Percentiles rank a stretch among this genome's conserved stretches.
Evolutionary conservation across 257 asterid genomes (phyloP).

Genomic region (Anisodus tanguticus): DNA sequence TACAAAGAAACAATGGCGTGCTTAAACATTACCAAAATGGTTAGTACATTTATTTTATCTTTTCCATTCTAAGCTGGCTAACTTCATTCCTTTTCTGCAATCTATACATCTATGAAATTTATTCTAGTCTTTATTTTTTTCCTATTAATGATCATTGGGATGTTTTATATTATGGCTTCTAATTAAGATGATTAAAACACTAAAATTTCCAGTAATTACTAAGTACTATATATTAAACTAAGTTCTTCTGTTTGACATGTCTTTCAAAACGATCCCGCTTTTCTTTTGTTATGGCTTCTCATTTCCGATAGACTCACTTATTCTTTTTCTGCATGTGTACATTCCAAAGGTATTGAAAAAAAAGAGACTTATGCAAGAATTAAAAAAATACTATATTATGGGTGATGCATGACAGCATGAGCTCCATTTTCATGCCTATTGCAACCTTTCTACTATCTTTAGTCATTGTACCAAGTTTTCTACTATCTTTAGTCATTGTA

Average conservation of each 20-base stretch:
- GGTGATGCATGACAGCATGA: background rate
- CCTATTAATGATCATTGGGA: background rate
- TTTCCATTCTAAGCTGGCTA: conserved; percentile 11
- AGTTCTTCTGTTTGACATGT: background rate
- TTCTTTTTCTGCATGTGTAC: background rate
- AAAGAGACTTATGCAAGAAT: background rate
- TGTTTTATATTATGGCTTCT: background rate
- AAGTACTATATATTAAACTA: background rate
- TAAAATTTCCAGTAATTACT: background rate
- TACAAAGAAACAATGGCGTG: conserved; percentile 38
- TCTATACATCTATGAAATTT: background rate
- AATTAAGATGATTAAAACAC: conserved; percentile 1
- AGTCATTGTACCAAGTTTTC: background rate
- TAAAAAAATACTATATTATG: background rate
- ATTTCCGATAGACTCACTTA: background rate
- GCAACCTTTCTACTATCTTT: background rate
- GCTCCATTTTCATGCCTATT: background rate
- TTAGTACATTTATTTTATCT: conserved; percentile 29
- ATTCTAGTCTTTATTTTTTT: background rate
- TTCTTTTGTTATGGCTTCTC: background rate
- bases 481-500: background rate
- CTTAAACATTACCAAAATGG: conserved; percentile 42
- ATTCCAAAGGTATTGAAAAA: background rate
- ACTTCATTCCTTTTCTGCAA: background rate
- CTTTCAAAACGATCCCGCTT: background rate